phyloP scores from a whole-genome alignment of 2,329 filamentous ascomycete genomes.

The Cladosporium sp. region DNA sequence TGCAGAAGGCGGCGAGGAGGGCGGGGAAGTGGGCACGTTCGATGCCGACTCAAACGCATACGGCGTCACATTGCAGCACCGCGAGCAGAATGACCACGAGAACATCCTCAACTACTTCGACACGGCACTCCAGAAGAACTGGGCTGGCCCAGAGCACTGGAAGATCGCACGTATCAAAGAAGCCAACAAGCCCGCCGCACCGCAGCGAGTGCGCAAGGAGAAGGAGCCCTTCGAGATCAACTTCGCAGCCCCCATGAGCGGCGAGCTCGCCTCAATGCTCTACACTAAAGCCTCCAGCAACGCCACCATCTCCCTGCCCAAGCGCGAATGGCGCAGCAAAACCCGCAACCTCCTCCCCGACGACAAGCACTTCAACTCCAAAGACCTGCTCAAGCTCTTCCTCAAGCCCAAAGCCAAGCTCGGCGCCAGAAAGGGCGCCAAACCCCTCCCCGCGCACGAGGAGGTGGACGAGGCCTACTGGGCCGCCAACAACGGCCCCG shows the following conservation, averaged over 20 bases:
- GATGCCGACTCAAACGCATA: conserved; percentile 62
- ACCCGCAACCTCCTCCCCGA: conserved; percentile 88
- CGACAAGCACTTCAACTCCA: conserved; percentile 97
- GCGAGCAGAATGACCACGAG: conserved; percentile 64
- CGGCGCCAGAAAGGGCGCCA: conserved; percentile 52
- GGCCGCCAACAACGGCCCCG: conserved; percentile 58
- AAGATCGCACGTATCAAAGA: conserved; percentile 89
- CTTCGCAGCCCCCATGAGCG: conserved; percentile 69
- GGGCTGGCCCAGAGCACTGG: conserved; percentile 98
- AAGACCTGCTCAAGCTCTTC: conserved; percentile 81
- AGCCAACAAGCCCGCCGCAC: conserved; percentile 51
- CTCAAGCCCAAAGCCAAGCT: conserved; percentile 88
- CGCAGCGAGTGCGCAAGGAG: conserved; percentile 82
- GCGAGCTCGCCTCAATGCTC: conserved; percentile 64
- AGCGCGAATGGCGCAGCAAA: conserved; percentile 93
- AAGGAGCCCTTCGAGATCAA: conserved; percentile 96
- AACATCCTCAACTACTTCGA: conserved; percentile 98
- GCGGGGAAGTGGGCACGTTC: conserved; percentile 47
- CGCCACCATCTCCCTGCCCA: conserved; percentile 75
- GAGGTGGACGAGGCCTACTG: conserved; percentile 96
- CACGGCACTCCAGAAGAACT: conserved; percentile 92
- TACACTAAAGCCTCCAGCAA: conserved; percentile 78
- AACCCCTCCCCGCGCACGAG: conserved; percentile 50
- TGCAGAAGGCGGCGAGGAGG: conserved; percentile 42
- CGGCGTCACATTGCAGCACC: conserved; percentile 68